A percentile compares a stretch with the other conserved stretches of the same genome.
Conservation (phyloP, 805 yeast genomes). For the Yarrowia sp. region DNA sequence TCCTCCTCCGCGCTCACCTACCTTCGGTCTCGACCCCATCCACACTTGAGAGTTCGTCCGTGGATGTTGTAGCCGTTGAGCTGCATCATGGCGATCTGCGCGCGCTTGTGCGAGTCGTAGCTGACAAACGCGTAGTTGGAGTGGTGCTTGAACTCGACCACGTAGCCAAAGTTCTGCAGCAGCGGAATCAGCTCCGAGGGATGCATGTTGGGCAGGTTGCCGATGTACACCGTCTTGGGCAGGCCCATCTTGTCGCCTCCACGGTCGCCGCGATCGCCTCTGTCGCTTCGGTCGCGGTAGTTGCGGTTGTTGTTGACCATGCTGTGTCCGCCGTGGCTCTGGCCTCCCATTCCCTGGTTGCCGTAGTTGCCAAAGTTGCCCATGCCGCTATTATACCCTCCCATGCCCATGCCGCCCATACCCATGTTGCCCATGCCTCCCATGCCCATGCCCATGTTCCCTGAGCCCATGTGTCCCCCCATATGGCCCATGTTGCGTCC, state of each 20-base stretch:
- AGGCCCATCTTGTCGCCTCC: not conserved
- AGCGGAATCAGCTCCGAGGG: slow-evolving; percentile 72
- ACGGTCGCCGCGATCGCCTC: not conserved
- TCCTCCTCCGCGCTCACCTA: not conserved
- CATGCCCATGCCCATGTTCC: not conserved
- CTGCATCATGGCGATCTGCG: slow-evolving; percentile 83
- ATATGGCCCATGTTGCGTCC: not conserved
- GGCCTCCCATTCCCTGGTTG: not conserved
- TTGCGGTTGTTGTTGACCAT: not conserved
- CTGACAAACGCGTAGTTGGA: slow-evolving; percentile 88
- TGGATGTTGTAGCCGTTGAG: slow-evolving; percentile 60
- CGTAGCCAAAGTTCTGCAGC: slow-evolving; percentile 75
- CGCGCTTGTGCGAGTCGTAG: slow-evolving; percentile 82
- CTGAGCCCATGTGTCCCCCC: slow-evolving; percentile 9
- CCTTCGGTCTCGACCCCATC: slow-evolving; percentile 68
- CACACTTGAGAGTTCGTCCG: slow-evolving; percentile 76
- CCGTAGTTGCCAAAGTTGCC: slow-evolving; percentile 5
- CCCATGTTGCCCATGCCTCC: not conserved
- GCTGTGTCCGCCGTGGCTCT: not conserved
- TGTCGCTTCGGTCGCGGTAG: not conserved
- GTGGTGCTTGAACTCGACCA: slow-evolving; percentile 74
- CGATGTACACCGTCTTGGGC: slow-evolving; percentile 80
- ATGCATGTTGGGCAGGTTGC: slow-evolving; percentile 74
- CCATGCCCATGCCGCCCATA: slow-evolving; percentile 1
- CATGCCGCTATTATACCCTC: not conserved